phyloP scores from a whole-genome alignment of 176 grass and related monocot species.

The Tillandsia leiboldiana region DNA sequence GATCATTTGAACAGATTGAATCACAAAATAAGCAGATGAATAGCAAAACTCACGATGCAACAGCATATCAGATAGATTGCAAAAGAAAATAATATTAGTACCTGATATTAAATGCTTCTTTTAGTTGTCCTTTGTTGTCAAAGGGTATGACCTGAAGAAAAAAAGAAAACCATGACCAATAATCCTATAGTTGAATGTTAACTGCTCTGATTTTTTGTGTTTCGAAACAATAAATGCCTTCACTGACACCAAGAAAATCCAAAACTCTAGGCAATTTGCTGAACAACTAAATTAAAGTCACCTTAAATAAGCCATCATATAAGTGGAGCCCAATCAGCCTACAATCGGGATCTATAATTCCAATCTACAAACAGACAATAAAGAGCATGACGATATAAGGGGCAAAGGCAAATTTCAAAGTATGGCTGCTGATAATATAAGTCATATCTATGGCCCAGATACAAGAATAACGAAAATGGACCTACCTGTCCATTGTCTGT shows the following conservation, averaged over 20 bases:
- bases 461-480: slow-evolving; percentile 3
- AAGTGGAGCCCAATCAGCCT: slow-evolving; percentile 87
- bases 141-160: slow-evolving; percentile 87
- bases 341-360: slow-evolving; percentile 91
- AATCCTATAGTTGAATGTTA: neutral
- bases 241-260: neutral
- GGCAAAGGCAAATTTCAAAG: no score
- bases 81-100: slow-evolving; percentile 18
- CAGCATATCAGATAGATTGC: no score
- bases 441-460: neutral
- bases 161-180: slow-evolving; percentile 11
- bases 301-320: slow-evolving; percentile 98
- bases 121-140: slow-evolving; percentile 97
- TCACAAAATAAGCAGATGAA: no score
- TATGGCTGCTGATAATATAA: no score
- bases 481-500: slow-evolving; percentile 96
- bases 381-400: neutral
- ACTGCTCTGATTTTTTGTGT: neutral
- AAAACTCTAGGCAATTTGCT: neutral
- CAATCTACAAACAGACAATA: slow-evolving; percentile 51
- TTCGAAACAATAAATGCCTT: no score
- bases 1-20: no score
- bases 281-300: slow-evolving; percentile 16
- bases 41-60: no score
- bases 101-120: slow-evolving; percentile 99